Evolutionary conservation across 2,329 filamentous ascomycete species (phyloP).

Genomic region (Ophioceras dolichostomum): DNA sequence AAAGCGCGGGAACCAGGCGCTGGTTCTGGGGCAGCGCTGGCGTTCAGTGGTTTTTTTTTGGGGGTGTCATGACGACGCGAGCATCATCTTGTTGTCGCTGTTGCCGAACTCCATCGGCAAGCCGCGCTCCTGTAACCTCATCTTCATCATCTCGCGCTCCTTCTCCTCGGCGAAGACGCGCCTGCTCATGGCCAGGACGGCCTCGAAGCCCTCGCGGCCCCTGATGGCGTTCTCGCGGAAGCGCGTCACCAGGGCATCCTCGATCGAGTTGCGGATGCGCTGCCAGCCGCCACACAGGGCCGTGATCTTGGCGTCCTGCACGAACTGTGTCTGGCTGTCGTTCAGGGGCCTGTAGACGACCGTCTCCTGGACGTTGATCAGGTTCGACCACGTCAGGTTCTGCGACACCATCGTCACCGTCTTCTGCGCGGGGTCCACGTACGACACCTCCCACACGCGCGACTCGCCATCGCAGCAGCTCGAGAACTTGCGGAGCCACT

Average conservation of each 20-base stretch:
- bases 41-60: no score
- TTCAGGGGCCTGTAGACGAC: constrained; percentile 64
- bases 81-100: constrained; percentile 15
- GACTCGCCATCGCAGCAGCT: constrained; percentile 60
- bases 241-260: constrained; percentile 74
- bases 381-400: constrained; percentile 86
- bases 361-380: constrained; percentile 86
- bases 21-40: no score
- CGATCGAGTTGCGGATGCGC: constrained; percentile 90
- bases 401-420: constrained; percentile 95
- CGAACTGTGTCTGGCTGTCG: constrained; percentile 60
- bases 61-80: no score
- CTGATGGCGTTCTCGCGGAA: constrained; percentile 88
- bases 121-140: constrained; percentile 6
- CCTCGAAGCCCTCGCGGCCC: constrained; percentile 90
- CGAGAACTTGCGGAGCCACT: constrained; percentile 71
- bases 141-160: constrained; percentile 36
- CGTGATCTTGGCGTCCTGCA: constrained; percentile 84
- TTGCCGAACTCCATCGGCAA: constrained; percentile 15
- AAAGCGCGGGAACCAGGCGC: no score
- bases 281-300: constrained; percentile 95
- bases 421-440: constrained; percentile 72
- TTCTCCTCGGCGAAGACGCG: constrained; percentile 85
- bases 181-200: constrained; percentile 84
- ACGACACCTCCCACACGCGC: constrained; percentile 89